Percentiles rank a stretch among this genome's conserved stretches.
These are phyloP conservation scores for Diaporthe vexans DNA, from an alignment of 2,329 filamentous ascomycete species.

Conservation along the genomic window DNA sequence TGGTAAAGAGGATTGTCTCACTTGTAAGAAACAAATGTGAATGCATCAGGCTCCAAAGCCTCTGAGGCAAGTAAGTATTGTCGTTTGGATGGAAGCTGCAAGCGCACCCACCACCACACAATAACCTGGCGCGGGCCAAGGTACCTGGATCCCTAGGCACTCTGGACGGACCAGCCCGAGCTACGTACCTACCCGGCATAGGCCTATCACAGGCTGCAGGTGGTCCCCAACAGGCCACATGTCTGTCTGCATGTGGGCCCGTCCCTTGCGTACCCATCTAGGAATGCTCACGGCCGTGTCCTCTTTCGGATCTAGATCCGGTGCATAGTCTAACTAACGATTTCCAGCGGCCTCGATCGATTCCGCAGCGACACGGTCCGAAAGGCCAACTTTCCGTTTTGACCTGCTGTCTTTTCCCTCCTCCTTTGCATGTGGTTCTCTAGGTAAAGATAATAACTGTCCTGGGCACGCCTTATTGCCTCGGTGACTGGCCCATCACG, in stretches of 20 bases:
- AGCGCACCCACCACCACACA: neutral
- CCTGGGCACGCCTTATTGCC: neutral
- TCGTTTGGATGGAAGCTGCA: neutral
- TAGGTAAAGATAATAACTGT: neutral
- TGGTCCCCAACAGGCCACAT: constrained; percentile 22
- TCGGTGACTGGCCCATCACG: neutral
- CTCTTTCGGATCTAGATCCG: constrained; percentile 30
- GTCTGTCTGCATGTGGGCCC: neutral
- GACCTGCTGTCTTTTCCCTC: neutral
- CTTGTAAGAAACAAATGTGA: too few species aligned
- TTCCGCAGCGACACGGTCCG: constrained; percentile 26
- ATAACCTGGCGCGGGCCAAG: too few species aligned
- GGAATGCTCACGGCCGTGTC: constrained; percentile 2
- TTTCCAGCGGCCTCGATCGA: constrained; percentile 18
- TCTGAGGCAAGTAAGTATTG: too few species aligned
- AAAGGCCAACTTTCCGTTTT: constrained; percentile 39
- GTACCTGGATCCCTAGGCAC: too few species aligned
- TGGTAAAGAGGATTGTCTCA: too few species aligned
- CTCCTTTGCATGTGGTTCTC: neutral
- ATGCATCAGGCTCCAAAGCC: too few species aligned
- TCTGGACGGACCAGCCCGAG: neutral
- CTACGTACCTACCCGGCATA: neutral
- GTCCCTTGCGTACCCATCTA: neutral
- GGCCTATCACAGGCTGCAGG: neutral
- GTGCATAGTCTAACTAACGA: constrained; percentile 5